Conservation (phyloP, 495 filamentous ascomycete species). For the Trypethelium eluteriae region DNA sequence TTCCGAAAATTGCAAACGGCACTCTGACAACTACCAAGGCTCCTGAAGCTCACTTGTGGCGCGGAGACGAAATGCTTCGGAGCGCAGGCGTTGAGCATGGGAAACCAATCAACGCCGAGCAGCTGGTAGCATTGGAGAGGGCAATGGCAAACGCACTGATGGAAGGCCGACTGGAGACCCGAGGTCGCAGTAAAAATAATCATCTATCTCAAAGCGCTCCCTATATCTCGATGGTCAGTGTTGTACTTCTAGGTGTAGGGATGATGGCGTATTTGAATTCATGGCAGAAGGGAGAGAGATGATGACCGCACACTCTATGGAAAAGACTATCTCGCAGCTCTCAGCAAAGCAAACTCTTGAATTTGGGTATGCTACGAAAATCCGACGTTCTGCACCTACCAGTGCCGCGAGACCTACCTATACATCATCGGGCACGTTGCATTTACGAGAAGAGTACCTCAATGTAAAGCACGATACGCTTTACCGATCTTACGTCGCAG, state of each 20-base stretch:
- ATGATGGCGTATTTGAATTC: conserved; percentile 93
- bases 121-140: conserved; percentile 36
- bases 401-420: background rate
- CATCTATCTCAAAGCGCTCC: conserved; percentile 63
- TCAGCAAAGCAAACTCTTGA: background rate
- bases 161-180: conserved; percentile 12
- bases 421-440: background rate
- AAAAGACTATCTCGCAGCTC: background rate
- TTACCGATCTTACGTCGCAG: background rate
- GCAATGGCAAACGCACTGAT: conserved; percentile 17
- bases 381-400: background rate
- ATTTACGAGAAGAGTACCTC: background rate
- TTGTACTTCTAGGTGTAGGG: conserved; percentile 81
- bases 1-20: background rate
- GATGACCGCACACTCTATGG: conserved; percentile 19
- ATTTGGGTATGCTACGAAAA: background rate
- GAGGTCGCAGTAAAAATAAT: conserved; percentile 17
- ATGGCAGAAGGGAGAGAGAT: conserved; percentile 65
- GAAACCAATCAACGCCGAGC: conserved; percentile 30
- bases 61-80: conserved; percentile 24
- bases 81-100: conserved; percentile 29
- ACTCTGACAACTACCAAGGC: conserved; percentile 4
- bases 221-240: conserved; percentile 79
- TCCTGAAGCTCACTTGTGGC: conserved; percentile 15
- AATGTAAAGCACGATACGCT: background rate